Evolutionary conservation across 2,329 filamentous ascomycete species (phyloP).

Genomic region (Botryosphaeria dothidea): DNA sequence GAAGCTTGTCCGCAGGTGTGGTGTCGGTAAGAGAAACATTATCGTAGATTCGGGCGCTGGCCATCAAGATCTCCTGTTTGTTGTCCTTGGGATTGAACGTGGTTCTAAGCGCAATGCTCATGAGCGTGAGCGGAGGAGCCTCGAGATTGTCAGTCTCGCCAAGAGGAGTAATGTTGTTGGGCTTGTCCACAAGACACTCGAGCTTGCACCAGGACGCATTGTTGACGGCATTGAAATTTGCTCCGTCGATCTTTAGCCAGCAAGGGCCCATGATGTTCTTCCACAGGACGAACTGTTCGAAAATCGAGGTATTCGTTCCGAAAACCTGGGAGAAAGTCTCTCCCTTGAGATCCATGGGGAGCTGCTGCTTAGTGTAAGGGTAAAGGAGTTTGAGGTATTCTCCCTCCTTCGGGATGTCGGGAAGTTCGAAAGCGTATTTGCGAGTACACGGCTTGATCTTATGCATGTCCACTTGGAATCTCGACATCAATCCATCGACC

Average conservation of each 20-base stretch:
- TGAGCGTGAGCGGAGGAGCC: conserved; percentile 85
- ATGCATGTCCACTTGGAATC: conserved; percentile 80
- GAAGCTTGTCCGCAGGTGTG: conserved; percentile 82
- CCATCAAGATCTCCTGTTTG: conserved; percentile 92
- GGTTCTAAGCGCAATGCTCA: conserved; percentile 89
- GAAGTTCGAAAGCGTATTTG: conserved; percentile 94
- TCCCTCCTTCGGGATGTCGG: conserved; percentile 80
- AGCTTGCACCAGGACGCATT: conserved; percentile 98
- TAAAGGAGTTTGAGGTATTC: conserved; percentile 97
- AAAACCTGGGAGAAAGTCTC: conserved; percentile 95
- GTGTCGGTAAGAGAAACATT: conserved; percentile 86
- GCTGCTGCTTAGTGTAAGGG: conserved; percentile 77
- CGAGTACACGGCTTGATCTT: conserved; percentile 89
- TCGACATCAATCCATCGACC: conserved; percentile 85
- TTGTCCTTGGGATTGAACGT: conserved; percentile 88
- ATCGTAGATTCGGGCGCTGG: conserved; percentile 90
- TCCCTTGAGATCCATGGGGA: conserved; percentile 72
- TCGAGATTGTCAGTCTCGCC: conserved; percentile 80
- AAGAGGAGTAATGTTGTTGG: conserved; percentile 71
- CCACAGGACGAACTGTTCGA: conserved; percentile 98
- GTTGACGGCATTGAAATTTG: conserved; percentile 79
- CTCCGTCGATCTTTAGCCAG: conserved; percentile 88
- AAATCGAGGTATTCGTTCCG: conserved; percentile 87
- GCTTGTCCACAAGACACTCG: conserved; percentile 79
- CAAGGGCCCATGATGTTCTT: conserved; percentile 99